Conservation (phyloP, 2,329 filamentous ascomycete species). For the Pseudonectria foliicola region DNA sequence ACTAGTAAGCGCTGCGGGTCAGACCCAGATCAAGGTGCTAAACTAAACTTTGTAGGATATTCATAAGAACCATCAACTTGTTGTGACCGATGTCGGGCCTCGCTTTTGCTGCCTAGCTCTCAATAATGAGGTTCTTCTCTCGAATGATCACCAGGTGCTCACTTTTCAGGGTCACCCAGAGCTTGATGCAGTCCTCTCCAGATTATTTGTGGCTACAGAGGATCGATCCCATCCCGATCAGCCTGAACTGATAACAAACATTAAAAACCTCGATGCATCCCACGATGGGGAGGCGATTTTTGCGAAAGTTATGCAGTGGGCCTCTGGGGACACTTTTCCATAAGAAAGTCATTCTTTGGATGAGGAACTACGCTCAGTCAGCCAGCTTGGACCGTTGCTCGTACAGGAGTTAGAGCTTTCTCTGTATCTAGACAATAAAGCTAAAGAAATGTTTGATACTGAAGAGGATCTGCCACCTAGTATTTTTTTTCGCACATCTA, state of each 20-base stretch:
- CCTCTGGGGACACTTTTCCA: neutral
- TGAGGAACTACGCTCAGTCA: too few relatives aligned
- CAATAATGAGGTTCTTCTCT: constrained; percentile 1
- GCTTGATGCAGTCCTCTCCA: neutral
- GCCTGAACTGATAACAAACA: neutral
- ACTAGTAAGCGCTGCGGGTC: too few relatives aligned
- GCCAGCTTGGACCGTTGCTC: too few relatives aligned
- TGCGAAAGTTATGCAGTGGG: constrained; percentile 1
- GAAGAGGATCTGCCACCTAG: too few relatives aligned
- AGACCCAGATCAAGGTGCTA: neutral
- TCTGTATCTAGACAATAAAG: too few relatives aligned
- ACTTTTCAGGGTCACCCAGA: constrained; percentile 2
- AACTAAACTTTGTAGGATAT: constrained; percentile 1
- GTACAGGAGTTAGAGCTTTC: too few relatives aligned
- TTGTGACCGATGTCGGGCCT: constrained; percentile 1
- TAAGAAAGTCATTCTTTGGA: too few relatives aligned
- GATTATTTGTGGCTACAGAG: neutral
- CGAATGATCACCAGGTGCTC: constrained; percentile 1
- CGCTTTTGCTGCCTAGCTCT: constrained; percentile 1
- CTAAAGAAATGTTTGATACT: too few relatives aligned
- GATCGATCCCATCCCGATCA: neutral
- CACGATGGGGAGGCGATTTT: constrained; percentile 1
- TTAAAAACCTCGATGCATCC: neutral
- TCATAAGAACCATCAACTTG: constrained; percentile 1
- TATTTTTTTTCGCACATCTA: too few relatives aligned